Conservation (phyloP, 2,329 filamentous ascomycete genomes). For the Fusarium mexicanum region DNA sequence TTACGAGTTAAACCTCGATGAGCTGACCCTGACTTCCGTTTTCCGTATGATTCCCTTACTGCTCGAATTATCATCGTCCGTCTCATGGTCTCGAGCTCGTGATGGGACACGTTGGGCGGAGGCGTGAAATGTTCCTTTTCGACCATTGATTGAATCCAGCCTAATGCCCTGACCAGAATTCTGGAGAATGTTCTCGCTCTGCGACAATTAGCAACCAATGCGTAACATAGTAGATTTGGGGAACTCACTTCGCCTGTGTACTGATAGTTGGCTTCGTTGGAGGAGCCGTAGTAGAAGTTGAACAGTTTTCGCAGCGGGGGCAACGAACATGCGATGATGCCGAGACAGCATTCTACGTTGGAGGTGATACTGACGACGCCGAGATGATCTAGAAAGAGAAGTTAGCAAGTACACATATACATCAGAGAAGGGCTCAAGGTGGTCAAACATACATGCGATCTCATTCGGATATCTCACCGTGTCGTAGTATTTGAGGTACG, state of each 20-base stretch:
- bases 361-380: slow-evolving; percentile 15
- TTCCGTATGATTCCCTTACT: slow-evolving; percentile 8
- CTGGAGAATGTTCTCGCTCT: neutral
- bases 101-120: neutral
- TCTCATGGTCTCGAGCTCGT: neutral
- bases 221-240: no score
- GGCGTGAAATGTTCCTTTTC: neutral
- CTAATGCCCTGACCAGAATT: neutral
- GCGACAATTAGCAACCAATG: neutral
- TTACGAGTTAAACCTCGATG: neutral
- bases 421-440: neutral
- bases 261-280: neutral
- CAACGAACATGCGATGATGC: slow-evolving; percentile 6
- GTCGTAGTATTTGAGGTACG: slow-evolving; percentile 14
- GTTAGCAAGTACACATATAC: rapidly evolving
- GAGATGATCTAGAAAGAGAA: neutral
- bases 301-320: slow-evolving; percentile 5
- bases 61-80: slow-evolving; percentile 9
- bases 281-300: slow-evolving; percentile 12
- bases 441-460: neutral
- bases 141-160: neutral
- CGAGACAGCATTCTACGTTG: slow-evolving; percentile 7
- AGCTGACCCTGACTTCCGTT: neutral
- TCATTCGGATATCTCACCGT: neutral
- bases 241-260: neutral